These are phyloP conservation scores for Aspergillus bridgeri DNA, from an alignment of 495 filamentous ascomycete genomes.

Conservation along the genomic window DNA sequence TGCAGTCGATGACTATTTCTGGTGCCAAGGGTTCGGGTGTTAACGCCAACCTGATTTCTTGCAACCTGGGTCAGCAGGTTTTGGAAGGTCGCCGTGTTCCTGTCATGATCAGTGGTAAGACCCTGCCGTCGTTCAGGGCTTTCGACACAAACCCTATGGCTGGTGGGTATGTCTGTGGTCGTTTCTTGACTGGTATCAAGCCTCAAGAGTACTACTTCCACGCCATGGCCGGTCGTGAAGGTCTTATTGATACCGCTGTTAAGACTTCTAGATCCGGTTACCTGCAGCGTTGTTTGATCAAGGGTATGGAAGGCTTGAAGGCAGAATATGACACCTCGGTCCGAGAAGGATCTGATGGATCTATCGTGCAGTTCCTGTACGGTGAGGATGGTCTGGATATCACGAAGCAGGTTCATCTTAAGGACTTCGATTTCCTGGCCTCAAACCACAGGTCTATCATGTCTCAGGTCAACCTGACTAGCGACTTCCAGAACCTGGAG, in stretches of 20 bases:
- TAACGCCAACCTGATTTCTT: slow-evolving; percentile 97
- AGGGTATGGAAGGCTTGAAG: slow-evolving; percentile 94
- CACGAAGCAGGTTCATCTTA: slow-evolving; percentile 88
- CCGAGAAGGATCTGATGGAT: slow-evolving; percentile 81
- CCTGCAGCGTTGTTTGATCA: slow-evolving; percentile 94
- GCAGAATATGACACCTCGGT: slow-evolving; percentile 94
- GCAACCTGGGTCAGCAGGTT: slow-evolving; percentile 95
- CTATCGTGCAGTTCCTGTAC: slow-evolving; percentile 91
- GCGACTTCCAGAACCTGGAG: slow-evolving; percentile 50
- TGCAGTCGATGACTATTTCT: slow-evolving; percentile 97
- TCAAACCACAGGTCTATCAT: slow-evolving; percentile 65
- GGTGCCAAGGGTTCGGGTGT: slow-evolving; percentile 91
- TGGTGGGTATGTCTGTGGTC: slow-evolving; percentile 90
- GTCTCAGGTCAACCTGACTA: slow-evolving; percentile 48
- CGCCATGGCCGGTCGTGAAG: slow-evolving; percentile 98
- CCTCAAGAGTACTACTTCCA: slow-evolving; percentile 99
- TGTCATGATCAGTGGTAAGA: slow-evolving; percentile 97
- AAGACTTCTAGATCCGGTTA: slow-evolving; percentile 98
- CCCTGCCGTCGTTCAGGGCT: slow-evolving; percentile 88
- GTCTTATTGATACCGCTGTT: slow-evolving; percentile 98
- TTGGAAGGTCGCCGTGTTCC: slow-evolving; percentile 93
- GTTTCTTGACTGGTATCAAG: slow-evolving; percentile 96
- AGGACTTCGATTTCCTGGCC: slow-evolving; percentile 84
- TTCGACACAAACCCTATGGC: slow-evolving; percentile 87
- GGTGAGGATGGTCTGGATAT: slow-evolving; percentile 96